A percentile compares a stretch with the other conserved stretches of the same genome.
Conservation (phyloP, 352 stramenopile genomes). For the Aphanomyces stellatus region DNA sequence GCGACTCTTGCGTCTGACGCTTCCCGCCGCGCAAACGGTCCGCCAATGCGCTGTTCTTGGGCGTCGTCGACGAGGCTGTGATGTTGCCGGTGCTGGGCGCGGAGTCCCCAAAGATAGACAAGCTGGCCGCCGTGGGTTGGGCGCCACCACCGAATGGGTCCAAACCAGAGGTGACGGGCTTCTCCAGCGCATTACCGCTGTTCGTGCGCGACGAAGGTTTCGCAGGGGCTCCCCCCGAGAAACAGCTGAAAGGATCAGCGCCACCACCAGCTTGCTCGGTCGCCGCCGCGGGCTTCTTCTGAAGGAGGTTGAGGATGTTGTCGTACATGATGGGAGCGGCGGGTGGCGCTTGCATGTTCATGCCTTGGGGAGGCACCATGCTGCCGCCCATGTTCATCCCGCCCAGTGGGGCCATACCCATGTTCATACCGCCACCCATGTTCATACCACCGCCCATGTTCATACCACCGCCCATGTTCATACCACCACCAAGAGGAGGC, state of each 20-base stretch:
- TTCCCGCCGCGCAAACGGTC: slow-evolving; percentile 38
- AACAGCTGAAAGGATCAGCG: slow-evolving; percentile 17
- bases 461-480: slow-evolving; percentile 24
- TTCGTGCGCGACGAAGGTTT: slow-evolving; percentile 7
- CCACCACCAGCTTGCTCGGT: background rate
- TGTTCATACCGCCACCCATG: background rate
- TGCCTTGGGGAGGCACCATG: background rate
- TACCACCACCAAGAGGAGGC: slow-evolving; percentile 12
- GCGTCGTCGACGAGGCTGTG: background rate
- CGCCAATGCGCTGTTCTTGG: slow-evolving; percentile 31
- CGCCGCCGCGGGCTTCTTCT: slow-evolving; percentile 48
- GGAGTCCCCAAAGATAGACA: slow-evolving; percentile 17
- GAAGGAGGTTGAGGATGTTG: slow-evolving; percentile 73
- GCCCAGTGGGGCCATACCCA: background rate
- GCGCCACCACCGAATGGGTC: slow-evolving; percentile 55
- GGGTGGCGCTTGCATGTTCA: slow-evolving; percentile 21
- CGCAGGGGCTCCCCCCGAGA: background rate
- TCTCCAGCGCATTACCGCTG: background rate
- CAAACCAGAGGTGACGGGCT: slow-evolving; percentile 29
- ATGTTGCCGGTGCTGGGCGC: slow-evolving; percentile 14
- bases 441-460: slow-evolving; percentile 10
- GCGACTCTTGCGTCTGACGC: slow-evolving; percentile 53
- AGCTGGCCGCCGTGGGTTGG: slow-evolving; percentile 36
- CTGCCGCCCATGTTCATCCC: slow-evolving; percentile 6
- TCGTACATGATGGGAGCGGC: slow-evolving; percentile 63